Percentiles rank a stretch among this genome's conserved stretches.
Conservation (phyloP, 345 rosid genomes). For the Rhodomyrtus tomentosa region DNA sequence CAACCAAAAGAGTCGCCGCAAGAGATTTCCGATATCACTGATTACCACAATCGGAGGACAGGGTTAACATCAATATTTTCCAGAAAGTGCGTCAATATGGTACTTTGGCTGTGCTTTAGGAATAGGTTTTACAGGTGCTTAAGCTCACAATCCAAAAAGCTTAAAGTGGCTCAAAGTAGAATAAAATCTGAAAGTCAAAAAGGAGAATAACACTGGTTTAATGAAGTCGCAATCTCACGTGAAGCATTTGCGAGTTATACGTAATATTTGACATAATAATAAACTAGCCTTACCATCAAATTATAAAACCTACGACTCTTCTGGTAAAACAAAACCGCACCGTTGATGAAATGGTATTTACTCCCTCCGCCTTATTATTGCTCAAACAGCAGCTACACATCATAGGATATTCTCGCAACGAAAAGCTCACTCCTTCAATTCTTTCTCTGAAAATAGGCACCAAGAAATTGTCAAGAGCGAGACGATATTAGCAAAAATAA, state of each 20-base stretch:
- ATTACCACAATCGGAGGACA: neutral
- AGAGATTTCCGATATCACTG: neutral
- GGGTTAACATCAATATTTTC: neutral
- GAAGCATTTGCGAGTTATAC: neutral
- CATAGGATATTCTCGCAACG: neutral
- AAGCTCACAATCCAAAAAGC: neutral
- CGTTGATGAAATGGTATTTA: neutral
- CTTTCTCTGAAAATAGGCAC: conserved; percentile 11
- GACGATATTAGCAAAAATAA: neutral
- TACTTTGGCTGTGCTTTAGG: neutral
- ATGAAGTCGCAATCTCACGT: neutral
- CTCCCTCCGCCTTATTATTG: neutral
- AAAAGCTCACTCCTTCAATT: neutral
- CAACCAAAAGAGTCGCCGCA: neutral
- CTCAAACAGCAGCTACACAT: neutral
- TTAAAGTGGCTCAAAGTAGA: neutral
- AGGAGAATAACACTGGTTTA: neutral
- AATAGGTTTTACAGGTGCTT: neutral
- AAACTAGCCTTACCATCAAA: neutral
- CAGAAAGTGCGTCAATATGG: neutral
- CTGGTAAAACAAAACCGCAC: neutral
- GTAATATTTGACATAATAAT: neutral
- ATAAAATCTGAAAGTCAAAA: neutral
- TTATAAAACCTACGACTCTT: neutral
- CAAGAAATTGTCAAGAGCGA: neutral